Percentiles rank a stretch among this genome's conserved stretches.
Evolutionary conservation across 2,329 filamentous ascomycete species (phyloP).

Genomic region (Sclerotinia spermophila): DNA sequence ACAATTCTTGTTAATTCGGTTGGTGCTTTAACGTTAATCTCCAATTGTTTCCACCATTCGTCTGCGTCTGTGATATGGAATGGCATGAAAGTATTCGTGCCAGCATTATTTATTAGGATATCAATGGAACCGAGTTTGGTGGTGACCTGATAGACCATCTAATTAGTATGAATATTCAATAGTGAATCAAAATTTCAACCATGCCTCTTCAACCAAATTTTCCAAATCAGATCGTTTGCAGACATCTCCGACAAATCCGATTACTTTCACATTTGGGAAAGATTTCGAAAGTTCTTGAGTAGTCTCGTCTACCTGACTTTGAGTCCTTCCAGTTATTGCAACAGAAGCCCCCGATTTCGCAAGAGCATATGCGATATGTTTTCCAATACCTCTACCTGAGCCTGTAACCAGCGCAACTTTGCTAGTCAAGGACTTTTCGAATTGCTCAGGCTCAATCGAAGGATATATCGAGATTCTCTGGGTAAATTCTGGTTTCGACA

Average conservation of each 20-base stretch:
- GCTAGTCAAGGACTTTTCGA: slow-evolving; percentile 15
- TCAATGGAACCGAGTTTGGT: slow-evolving; percentile 22
- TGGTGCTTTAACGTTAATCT: slow-evolving; percentile 26
- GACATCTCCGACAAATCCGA: slow-evolving; percentile 24
- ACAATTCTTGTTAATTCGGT: slow-evolving; percentile 25
- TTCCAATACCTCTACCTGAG: slow-evolving; percentile 25
- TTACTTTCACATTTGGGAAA: slow-evolving; percentile 17
- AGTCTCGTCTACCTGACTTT: slow-evolving; percentile 21
- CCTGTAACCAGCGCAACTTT: slow-evolving; percentile 28
- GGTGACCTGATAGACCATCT: slow-evolving; percentile 8
- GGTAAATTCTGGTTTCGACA: slow-evolving; percentile 22
- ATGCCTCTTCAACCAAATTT: slow-evolving; percentile 22
- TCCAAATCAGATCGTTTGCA: slow-evolving; percentile 20
- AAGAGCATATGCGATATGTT: slow-evolving; percentile 23
- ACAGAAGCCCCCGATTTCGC: slow-evolving; percentile 24
- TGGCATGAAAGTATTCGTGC: slow-evolving; percentile 27
- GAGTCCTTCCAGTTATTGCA: slow-evolving; percentile 22
- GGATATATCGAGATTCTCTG: slow-evolving; percentile 22
- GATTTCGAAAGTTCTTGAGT: slow-evolving; percentile 18
- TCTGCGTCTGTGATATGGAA: slow-evolving; percentile 26
- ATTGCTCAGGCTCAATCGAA: slow-evolving; percentile 24
- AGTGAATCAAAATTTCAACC: neutral
- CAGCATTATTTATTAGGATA: slow-evolving; percentile 28
- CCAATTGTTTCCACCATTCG: slow-evolving; percentile 27
- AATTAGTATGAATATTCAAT: neutral